These are phyloP conservation scores for Globisporangium apiculatum DNA, from an alignment of 352 stramenopile species.

Conservation along the genomic window DNA sequence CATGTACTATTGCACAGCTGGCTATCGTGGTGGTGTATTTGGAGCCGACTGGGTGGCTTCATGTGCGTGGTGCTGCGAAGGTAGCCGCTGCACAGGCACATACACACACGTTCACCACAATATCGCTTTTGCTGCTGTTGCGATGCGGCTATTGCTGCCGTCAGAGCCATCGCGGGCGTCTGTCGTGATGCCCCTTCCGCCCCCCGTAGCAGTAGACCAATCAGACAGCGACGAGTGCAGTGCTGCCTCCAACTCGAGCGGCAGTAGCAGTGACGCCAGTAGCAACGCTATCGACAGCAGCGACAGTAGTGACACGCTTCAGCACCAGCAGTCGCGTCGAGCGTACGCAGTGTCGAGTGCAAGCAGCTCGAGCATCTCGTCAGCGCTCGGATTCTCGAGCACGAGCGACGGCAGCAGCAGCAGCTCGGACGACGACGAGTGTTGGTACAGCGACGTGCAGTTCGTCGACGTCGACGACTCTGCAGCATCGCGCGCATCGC, in stretches of 20 bases:
- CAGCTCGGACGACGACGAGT: not conserved
- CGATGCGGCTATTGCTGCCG: too few species aligned
- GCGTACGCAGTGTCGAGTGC: slow-evolving; percentile 4
- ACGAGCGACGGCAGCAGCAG: slow-evolving; percentile 4
- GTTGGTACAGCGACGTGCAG: not conserved
- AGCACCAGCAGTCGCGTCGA: not conserved
- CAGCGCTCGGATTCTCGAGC: slow-evolving; percentile 10
- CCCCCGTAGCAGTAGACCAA: slow-evolving; percentile 4
- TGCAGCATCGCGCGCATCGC: not conserved
- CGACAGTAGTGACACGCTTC: slow-evolving; percentile 1
- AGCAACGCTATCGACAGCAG: slow-evolving; percentile 3
- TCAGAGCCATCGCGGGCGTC: not conserved
- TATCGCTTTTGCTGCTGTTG: too few species aligned
- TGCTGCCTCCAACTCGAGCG: not conserved
- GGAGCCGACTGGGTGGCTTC: too few species aligned
- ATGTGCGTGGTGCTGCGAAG: too few species aligned
- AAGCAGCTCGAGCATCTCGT: slow-evolving; percentile 11
- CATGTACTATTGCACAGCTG: too few species aligned
- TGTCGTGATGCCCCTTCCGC: slow-evolving; percentile 10
- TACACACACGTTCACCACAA: too few species aligned
- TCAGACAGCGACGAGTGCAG: slow-evolving; percentile 11
- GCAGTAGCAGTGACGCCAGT: slow-evolving; percentile 2
- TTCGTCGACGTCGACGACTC: not conserved
- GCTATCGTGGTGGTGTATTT: too few species aligned
- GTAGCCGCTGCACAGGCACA: too few species aligned